Evolutionary conservation across 345 rosid genomes (phyloP).

Genomic region (Brassica cretica): DNA sequence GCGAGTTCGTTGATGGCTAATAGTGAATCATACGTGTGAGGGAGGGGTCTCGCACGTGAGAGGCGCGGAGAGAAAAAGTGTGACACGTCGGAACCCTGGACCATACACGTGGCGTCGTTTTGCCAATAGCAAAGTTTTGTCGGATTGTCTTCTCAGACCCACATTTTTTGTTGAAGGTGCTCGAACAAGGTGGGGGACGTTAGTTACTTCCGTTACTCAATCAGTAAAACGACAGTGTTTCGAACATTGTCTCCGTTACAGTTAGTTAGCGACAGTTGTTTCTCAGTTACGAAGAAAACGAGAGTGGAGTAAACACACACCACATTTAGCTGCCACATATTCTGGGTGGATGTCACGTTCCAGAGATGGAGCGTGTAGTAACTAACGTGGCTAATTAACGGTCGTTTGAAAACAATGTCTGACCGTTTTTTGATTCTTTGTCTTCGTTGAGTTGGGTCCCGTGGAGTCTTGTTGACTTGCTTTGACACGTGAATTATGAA

Average conservation of each 20-base stretch:
- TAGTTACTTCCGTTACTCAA: slow-evolving; percentile 31
- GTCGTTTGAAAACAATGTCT: slow-evolving; percentile 11
- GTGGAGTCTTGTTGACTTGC: slow-evolving; percentile 31
- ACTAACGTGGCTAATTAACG: slow-evolving; percentile 1
- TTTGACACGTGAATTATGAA: slow-evolving; percentile 24
- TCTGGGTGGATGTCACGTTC: neutral
- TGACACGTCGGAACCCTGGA: slow-evolving; percentile 29
- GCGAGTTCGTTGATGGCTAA: slow-evolving; percentile 8
- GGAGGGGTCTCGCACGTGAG: slow-evolving; percentile 27
- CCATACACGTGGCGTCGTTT: slow-evolving; percentile 37
- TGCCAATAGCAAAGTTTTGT: neutral
- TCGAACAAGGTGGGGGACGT: neutral
- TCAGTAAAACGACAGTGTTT: slow-evolving; percentile 9
- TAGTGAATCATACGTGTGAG: slow-evolving; percentile 33
- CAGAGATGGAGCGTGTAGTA: slow-evolving; percentile 5
- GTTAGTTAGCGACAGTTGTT: neutral
- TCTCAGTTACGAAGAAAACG: neutral
- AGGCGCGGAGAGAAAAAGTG: neutral
- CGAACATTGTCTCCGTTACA: slow-evolving; percentile 16
- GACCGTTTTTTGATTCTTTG: slow-evolving; percentile 11
- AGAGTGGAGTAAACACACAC: slow-evolving; percentile 18
- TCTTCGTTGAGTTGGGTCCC: slow-evolving; percentile 22
- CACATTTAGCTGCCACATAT: neutral
- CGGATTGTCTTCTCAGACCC: neutral
- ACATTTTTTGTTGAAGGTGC: neutral